Evolutionary conservation across 2,329 filamentous ascomycete genomes (phyloP).

Genomic region (Colletotrichum sp.): DNA sequence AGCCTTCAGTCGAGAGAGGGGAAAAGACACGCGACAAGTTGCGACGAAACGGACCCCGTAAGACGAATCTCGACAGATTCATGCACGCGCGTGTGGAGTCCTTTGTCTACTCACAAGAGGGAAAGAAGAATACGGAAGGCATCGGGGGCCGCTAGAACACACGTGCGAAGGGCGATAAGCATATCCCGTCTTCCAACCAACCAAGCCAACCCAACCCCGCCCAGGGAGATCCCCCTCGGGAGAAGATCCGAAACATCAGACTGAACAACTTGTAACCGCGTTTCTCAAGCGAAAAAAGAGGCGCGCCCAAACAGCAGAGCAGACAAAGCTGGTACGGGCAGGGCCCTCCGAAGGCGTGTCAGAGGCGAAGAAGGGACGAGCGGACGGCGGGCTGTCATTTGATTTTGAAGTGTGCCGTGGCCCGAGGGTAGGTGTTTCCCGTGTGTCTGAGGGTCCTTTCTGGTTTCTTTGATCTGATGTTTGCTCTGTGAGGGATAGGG

Average conservation of each 20-base stretch:
- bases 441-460: background rate
- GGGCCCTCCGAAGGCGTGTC: background rate
- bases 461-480: background rate
- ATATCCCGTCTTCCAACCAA: background rate
- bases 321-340: background rate
- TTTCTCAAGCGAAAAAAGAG: background rate
- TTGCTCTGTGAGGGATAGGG: background rate
- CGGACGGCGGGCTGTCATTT: conserved; percentile 8
- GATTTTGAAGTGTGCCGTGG: background rate
- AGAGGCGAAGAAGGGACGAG: conserved; percentile 13
- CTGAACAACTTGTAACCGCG: background rate
- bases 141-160: background rate
- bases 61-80: background rate
- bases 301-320: background rate
- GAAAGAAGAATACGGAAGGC: background rate
- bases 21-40: background rate
- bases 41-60: conserved; percentile 1
- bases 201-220: background rate
- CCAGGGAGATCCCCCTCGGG: background rate
- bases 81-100: background rate
- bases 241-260: conserved; percentile 17
- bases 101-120: background rate
- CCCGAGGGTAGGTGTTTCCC: background rate
- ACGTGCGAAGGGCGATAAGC: conserved; percentile 1
- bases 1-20: background rate